phyloP scores from a whole-genome alignment of 1,284 basidiomycete species.

The Takashimella tepidaria region DNA sequence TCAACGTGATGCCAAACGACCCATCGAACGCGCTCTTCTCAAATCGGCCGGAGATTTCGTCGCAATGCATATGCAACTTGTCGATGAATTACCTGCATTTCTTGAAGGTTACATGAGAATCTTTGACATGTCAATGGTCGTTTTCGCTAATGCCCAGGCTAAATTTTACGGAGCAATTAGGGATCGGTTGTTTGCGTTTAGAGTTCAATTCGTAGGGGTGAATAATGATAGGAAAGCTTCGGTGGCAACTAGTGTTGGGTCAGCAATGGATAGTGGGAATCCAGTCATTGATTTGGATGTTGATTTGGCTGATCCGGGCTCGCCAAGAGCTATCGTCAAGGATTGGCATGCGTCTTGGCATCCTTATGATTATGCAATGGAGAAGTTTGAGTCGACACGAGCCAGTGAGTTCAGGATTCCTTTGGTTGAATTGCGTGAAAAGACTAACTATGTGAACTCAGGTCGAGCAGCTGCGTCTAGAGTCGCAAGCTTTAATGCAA shows the following conservation, averaged over 20 bases:
- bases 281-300: conserved; percentile 4
- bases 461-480: conserved; percentile 12
- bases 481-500: conserved; percentile 20
- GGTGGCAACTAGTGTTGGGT: neutral
- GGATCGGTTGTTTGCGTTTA: conserved; percentile 22
- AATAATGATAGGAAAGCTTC: neutral
- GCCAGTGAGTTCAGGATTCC: conserved; percentile 19
- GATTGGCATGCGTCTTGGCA: conserved; percentile 30
- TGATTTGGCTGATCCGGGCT: conserved; percentile 7
- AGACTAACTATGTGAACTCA: neutral
- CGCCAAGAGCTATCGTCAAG: conserved; percentile 23
- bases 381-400: conserved; percentile 29
- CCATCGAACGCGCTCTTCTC: conserved; percentile 27
- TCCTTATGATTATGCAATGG: conserved; percentile 32
- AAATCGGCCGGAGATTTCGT: conserved; percentile 44
- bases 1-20: conserved; percentile 24
- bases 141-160: conserved; percentile 39
- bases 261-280: neutral
- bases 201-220: conserved; percentile 6
- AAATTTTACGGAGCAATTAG: conserved; percentile 27
- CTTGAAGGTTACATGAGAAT: conserved; percentile 42
- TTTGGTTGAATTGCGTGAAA: neutral
- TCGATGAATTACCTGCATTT: conserved; percentile 46
- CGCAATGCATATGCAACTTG: conserved; percentile 46
- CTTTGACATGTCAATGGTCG: conserved; percentile 35